Conservation (phyloP, 2,329 filamentous ascomycete genomes). For the Phoma sp. region DNA sequence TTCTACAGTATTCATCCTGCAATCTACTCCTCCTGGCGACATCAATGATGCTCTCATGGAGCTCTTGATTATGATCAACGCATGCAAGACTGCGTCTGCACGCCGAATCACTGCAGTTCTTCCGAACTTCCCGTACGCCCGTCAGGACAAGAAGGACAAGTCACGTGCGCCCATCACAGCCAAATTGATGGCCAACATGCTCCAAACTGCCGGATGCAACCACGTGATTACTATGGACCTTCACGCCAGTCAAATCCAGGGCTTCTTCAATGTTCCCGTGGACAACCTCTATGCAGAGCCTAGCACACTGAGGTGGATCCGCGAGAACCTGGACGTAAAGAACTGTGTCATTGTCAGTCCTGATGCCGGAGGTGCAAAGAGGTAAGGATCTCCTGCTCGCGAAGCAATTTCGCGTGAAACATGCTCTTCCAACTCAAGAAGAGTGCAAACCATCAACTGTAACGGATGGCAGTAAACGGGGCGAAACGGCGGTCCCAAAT, state of each 20-base stretch:
- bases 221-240: slow-evolving; percentile 97
- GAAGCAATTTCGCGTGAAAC: slow-evolving; percentile 1
- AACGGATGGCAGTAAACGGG: neutral
- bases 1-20: slow-evolving; percentile 83
- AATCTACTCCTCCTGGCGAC: slow-evolving; percentile 92
- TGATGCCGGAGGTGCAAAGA: slow-evolving; percentile 93
- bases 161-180: slow-evolving; percentile 95
- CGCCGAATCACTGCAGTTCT: slow-evolving; percentile 94
- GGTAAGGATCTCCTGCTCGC: slow-evolving; percentile 55
- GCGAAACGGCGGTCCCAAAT: neutral
- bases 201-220: slow-evolving; percentile 91
- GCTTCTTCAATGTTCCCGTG: slow-evolving; percentile 88
- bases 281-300: slow-evolving; percentile 93
- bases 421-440: neutral
- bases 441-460: neutral
- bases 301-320: slow-evolving; percentile 88
- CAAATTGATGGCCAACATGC: slow-evolving; percentile 96
- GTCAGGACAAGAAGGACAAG: slow-evolving; percentile 98
- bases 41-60: slow-evolving; percentile 99
- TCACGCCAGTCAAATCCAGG: slow-evolving; percentile 91
- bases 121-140: slow-evolving; percentile 94
- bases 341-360: slow-evolving; percentile 95
- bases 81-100: slow-evolving; percentile 84
- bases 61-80: slow-evolving; percentile 96
- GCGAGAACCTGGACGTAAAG: slow-evolving; percentile 79